These are phyloP conservation scores for Phalaenopsis aphrodite DNA, from an alignment of 106 monocot species.

Conservation along the genomic window DNA sequence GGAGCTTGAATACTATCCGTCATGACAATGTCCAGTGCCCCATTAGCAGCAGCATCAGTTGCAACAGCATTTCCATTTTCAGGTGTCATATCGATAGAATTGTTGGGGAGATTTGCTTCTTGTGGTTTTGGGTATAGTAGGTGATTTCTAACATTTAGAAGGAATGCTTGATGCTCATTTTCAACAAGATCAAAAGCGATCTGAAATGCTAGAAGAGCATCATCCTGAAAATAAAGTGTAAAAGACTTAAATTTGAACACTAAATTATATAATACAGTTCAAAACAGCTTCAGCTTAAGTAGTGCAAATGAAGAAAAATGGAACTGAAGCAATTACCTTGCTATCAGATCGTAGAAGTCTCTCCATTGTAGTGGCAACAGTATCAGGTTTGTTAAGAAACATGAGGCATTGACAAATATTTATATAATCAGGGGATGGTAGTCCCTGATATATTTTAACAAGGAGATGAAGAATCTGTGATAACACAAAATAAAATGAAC, in stretches of 20 bases:
- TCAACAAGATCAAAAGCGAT: slow-evolving; percentile 97
- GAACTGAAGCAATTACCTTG: slow-evolving; percentile 39
- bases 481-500: slow-evolving; percentile 3
- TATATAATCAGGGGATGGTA: slow-evolving; percentile 88
- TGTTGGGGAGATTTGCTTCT: slow-evolving; percentile 12
- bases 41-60: slow-evolving; percentile 9
- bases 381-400: slow-evolving; percentile 83
- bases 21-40: slow-evolving; percentile 39
- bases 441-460: slow-evolving; percentile 76
- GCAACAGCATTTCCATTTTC: slow-evolving; percentile 19
- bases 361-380: slow-evolving; percentile 73
- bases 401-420: slow-evolving; percentile 96
- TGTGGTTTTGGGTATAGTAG: slow-evolving; percentile 25
- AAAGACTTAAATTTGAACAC: background rate
- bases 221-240: slow-evolving; percentile 51
- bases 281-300: background rate
- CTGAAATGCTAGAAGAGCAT: slow-evolving; percentile 86
- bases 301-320: background rate
- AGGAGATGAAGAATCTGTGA: slow-evolving; percentile 80
- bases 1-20: slow-evolving; percentile 23
- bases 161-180: slow-evolving; percentile 95
- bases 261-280: background rate
- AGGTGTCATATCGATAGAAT: slow-evolving; percentile 12
- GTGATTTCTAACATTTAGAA: slow-evolving; percentile 56
- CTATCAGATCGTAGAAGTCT: slow-evolving; percentile 63